Evolutionary conservation across 176 grass and related monocot species (phyloP).

Genomic region (Phoenix dactylifera): DNA sequence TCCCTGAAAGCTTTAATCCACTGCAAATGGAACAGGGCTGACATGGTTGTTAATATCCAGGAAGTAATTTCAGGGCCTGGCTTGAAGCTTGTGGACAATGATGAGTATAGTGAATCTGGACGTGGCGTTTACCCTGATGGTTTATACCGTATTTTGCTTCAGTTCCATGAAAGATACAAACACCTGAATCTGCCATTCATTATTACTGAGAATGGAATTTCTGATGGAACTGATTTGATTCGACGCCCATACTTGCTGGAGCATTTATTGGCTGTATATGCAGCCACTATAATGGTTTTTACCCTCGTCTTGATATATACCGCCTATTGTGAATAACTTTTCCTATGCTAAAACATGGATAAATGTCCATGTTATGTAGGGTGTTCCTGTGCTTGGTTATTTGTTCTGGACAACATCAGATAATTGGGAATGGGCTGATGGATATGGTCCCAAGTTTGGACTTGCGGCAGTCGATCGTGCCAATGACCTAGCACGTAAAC

Average conservation of each 20-base stretch:
- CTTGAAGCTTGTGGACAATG: slow-evolving; percentile 61
- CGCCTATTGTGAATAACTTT: not conserved
- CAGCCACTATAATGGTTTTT: slow-evolving; percentile 62
- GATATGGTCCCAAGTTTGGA: slow-evolving; percentile 95
- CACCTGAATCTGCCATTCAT: slow-evolving; percentile 75
- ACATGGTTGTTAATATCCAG: slow-evolving; percentile 26
- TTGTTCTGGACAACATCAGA: slow-evolving; percentile 96
- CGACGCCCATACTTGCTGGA: slow-evolving; percentile 81
- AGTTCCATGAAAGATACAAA: slow-evolving; percentile 83
- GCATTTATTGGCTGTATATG: slow-evolving; percentile 74
- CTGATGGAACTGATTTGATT: slow-evolving; percentile 90
- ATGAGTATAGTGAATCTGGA: slow-evolving; percentile 95
- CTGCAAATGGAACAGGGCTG: not conserved
- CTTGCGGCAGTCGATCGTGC: slow-evolving; percentile 80
- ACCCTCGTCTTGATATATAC: not conserved
- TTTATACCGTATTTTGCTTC: slow-evolving; percentile 63
- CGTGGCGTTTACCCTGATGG: slow-evolving; percentile 90
- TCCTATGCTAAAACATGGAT: slow-evolving; percentile 4
- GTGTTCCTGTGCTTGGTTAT: slow-evolving; percentile 85
- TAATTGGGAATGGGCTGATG: slow-evolving; percentile 99
- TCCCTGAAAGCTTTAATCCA: not conserved
- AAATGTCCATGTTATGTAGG: slow-evolving; percentile 44
- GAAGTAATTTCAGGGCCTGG: slow-evolving; percentile 95
- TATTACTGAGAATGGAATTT: slow-evolving; percentile 95
- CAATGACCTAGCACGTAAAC: slow-evolving; percentile 66